Percentiles rank a stretch among this genome's conserved stretches.
Conservation (phyloP, 202 grass and related monocot species). For the Elaeis oleifera region DNA sequence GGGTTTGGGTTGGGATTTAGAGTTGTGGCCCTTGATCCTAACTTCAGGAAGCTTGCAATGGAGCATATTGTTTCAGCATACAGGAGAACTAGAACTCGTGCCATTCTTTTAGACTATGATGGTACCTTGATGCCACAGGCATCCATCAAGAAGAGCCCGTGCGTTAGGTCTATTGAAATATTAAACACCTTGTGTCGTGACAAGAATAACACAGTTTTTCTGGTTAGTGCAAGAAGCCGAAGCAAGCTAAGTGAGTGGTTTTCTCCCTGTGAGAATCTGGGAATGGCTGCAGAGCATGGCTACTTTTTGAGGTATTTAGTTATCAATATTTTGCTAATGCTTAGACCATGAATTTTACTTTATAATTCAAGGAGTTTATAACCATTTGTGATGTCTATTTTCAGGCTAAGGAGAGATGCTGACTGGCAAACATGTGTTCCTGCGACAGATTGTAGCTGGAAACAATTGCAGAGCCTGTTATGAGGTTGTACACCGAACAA, state of each 20-base stretch:
- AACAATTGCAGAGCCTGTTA: slow-evolving; percentile 90
- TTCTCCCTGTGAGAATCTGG: slow-evolving; percentile 48
- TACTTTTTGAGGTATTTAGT: slow-evolving; percentile 60
- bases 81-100: slow-evolving; percentile 33
- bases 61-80: slow-evolving; percentile 79
- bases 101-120: slow-evolving; percentile 80
- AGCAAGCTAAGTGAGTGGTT: slow-evolving; percentile 54
- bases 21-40: slow-evolving; percentile 77
- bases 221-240: slow-evolving; percentile 65
- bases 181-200: slow-evolving; percentile 63
- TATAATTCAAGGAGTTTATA: neutral
- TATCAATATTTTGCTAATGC: too few species aligned
- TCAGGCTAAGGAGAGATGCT: slow-evolving; percentile 51
- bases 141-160: slow-evolving; percentile 58
- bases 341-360: too few species aligned
- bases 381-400: neutral
- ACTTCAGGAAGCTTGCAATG: slow-evolving; percentile 73
- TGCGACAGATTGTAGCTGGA: slow-evolving; percentile 63
- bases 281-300: slow-evolving; percentile 70
- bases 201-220: slow-evolving; percentile 60
- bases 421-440: slow-evolving; percentile 56
- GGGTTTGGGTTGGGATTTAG: slow-evolving; percentile 75
- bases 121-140: slow-evolving; percentile 80
- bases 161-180: slow-evolving; percentile 39
- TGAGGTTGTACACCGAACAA: slow-evolving; percentile 82